phyloP scores from a whole-genome alignment of 371 early-diverging fungal species.

The Nosema muscidifuracis region DNA sequence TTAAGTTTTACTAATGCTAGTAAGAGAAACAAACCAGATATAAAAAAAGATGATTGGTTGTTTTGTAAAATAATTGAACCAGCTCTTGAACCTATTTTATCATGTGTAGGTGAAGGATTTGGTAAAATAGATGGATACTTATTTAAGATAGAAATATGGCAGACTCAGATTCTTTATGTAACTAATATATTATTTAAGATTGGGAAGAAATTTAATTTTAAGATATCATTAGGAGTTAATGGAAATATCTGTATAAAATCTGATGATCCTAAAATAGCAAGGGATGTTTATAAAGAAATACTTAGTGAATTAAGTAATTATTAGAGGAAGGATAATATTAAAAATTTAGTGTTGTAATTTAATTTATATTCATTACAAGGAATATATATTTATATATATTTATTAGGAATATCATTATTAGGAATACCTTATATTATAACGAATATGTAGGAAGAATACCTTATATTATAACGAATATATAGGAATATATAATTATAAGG shows the following conservation, averaged over 20 bases:
- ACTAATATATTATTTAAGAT: conserved; percentile 25
- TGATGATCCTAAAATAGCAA: conserved; percentile 1
- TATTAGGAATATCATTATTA: no score
- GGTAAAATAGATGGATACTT: conserved; percentile 51
- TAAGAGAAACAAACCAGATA: conserved; percentile 60
- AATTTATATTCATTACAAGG: no score
- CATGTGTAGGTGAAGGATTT: conserved; percentile 51
- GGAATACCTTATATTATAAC: no score
- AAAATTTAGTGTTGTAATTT: no score
- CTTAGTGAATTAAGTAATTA: background rate
- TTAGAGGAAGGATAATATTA: no score
- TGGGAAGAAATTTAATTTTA: conserved; percentile 39
- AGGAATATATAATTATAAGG: no score
- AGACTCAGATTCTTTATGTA: conserved; percentile 50
- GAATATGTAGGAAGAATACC: no score
- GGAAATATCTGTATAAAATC: conserved; percentile 53
- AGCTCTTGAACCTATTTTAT: conserved; percentile 46
- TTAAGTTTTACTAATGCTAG: conserved; percentile 60
- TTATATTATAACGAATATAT: no score
- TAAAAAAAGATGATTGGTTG: conserved; percentile 48
- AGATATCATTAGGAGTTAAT: conserved; percentile 53
- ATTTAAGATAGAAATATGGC: conserved; percentile 39
- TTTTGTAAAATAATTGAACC: conserved; percentile 42
- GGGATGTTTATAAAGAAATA: conserved; percentile 38
- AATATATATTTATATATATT: no score